These are phyloP conservation scores for Aspergillus melleus DNA, from an alignment of 2,329 filamentous ascomycete genomes.

Conservation along the genomic window DNA sequence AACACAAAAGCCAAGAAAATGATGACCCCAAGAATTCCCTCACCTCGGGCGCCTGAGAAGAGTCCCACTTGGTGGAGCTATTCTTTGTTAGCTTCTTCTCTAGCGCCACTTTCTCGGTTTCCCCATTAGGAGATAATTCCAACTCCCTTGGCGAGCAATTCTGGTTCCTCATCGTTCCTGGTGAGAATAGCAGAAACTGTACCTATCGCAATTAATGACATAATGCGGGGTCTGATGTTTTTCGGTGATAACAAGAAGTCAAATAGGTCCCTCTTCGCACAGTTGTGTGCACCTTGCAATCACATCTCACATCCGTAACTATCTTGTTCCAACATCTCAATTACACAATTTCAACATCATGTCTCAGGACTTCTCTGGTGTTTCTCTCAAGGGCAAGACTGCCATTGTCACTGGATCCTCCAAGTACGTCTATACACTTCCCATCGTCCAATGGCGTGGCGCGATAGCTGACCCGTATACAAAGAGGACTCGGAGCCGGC, in stretches of 20 bases:
- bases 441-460: not conserved
- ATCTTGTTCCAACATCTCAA: not conserved
- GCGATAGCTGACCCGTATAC: not conserved
- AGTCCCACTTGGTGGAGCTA: not conserved
- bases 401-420: slow-evolving; percentile 43
- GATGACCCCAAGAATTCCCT: not conserved
- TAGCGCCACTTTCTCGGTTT: not conserved
- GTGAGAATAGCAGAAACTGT: not conserved
- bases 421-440: not conserved
- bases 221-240: not conserved
- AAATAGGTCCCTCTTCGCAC: not conserved
- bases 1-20: no score
- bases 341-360: not conserved
- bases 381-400: slow-evolving; percentile 25
- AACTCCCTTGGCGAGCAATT: not conserved
- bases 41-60: no score
- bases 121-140: not conserved
- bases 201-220: not conserved
- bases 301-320: not conserved
- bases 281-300: not conserved
- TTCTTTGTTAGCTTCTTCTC: not conserved
- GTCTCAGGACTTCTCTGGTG: not conserved
- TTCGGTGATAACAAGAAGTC: not conserved
- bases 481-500: slow-evolving; percentile 65
- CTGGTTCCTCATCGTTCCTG: not conserved